Evolutionary conservation across 1,284 basidiomycete species (phyloP), one percentile per base, ranked within the genome.

Genomic region (Thecaphora thlaspeos): DNA sequence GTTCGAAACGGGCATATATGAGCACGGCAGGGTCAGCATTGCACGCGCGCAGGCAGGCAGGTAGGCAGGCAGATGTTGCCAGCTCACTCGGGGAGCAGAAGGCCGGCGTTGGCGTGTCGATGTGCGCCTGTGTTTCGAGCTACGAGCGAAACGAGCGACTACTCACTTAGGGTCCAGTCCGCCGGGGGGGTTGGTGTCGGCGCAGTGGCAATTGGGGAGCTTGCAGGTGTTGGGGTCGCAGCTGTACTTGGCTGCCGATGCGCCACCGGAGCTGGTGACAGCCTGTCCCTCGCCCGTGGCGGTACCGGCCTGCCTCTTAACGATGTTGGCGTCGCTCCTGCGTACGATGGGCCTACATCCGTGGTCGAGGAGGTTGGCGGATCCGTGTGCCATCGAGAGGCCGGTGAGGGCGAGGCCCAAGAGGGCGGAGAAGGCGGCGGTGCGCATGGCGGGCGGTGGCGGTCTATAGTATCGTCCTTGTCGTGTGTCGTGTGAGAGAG

Each of bases 121-220:
- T n/a, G n/a, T n/a, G n/a, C n/a, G n/a, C n/a, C n/a, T n/a, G n/a
- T n/a, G n/a, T n/a, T n/a, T n/a, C n/a, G n/a, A n/a, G n/a, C n/a
- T n/a, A n/a, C n/a, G n/a, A n/a, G n/a, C n/a, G n/a, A n/a, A n/a
- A n/a, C n/a, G 22, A 17, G 15, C 15, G 22, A 38, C 15, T 12
- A 49, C 47, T 24, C 36, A 43, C 48, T 61, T 57, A 18, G 62
- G 63, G 23, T 62, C 55, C 22, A 74, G 66, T 15, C 64, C 61
- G 18, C 71, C 71, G n/a, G 71, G 71, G 32, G 71, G 70, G 44
- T 61, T 67, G 44, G 70, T 70, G 55, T 53, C 50, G 44, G 71
- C 71, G 43, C 70, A 72, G 49, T 66, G 65, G 37, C 71, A 74
- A 21, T 61, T 63, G 44, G 70, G 70, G 14, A 71, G 56, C 39